Evolutionary conservation across 2,329 filamentous ascomycete genomes (phyloP).

Genomic region (Diaporthe caulivora): DNA sequence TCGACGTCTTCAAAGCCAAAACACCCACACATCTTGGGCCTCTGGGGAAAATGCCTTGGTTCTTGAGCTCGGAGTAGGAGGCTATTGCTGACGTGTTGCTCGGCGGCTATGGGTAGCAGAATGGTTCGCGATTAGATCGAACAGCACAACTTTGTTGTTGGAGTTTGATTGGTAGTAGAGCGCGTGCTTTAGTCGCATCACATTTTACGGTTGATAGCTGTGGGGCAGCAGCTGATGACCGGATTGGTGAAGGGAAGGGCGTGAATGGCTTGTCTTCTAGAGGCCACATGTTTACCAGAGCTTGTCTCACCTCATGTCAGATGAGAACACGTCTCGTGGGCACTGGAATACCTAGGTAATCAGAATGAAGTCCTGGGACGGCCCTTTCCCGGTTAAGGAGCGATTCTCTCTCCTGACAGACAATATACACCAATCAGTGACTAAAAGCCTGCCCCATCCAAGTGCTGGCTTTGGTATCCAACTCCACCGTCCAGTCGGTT

Average conservation of each 20-base stretch:
- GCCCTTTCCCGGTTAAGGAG: too few relatives aligned
- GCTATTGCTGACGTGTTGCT: not conserved
- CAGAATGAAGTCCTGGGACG: too few relatives aligned
- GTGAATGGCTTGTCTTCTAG: not conserved
- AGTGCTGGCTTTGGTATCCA: not conserved
- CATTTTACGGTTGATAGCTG: too few relatives aligned
- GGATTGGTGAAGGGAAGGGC: not conserved
- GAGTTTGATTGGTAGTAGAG: not conserved
- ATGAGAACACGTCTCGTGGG: too few relatives aligned
- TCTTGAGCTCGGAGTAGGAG: not conserved
- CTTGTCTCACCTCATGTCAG: too few relatives aligned
- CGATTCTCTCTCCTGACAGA: not conserved
- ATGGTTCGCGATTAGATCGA: not conserved
- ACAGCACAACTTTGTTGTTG: not conserved
- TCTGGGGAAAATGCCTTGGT: not conserved
- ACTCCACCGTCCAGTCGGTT: not conserved
- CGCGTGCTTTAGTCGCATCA: not conserved
- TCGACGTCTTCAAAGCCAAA: conserved; percentile 63
- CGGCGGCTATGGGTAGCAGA: not conserved
- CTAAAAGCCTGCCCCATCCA: not conserved
- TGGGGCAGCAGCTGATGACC: not conserved
- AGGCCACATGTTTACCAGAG: not conserved
- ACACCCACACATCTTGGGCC: conserved; percentile 63
- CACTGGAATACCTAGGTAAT: too few relatives aligned
- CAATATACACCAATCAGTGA: not conserved